Evolutionary conservation across 2,329 filamentous ascomycete genomes (phyloP).

Genomic region (Colletotrichum sp.): DNA sequence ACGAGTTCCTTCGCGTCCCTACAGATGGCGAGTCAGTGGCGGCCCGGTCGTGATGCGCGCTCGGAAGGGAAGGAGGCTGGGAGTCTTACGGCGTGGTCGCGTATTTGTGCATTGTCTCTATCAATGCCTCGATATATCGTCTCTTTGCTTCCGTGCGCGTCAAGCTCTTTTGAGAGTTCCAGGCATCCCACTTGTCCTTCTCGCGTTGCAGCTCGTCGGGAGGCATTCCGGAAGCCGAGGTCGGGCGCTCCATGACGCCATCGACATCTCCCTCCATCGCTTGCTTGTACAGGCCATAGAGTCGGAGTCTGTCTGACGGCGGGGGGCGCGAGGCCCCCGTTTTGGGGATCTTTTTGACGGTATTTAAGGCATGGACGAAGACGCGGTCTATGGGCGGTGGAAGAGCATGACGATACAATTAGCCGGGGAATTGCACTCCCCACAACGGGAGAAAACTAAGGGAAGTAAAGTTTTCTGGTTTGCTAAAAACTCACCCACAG

Average conservation of each 20-base stretch:
- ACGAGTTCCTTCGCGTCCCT: conserved; percentile 87
- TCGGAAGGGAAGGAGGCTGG: background rate
- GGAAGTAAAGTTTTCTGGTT: conserved; percentile 10
- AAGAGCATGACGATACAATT: conserved; percentile 18
- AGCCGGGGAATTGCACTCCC: conserved; percentile 22
- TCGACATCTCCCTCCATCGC: conserved; percentile 98
- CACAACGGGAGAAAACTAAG: conserved; percentile 21
- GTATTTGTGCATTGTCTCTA: conserved; percentile 96
- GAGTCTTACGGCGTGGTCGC: conserved; percentile 77
- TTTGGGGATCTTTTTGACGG: conserved; percentile 95
- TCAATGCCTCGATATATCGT: conserved; percentile 90
- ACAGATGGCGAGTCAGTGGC: conserved; percentile 2
- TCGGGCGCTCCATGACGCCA: conserved; percentile 87
- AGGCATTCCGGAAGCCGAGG: conserved; percentile 48
- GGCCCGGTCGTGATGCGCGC: background rate
- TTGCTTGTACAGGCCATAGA: conserved; percentile 99
- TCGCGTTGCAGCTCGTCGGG: conserved; percentile 63
- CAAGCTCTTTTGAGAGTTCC: conserved; percentile 85
- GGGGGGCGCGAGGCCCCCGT: conserved; percentile 91
- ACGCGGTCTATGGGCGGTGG: conserved; percentile 75
- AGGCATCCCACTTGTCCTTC: conserved; percentile 87
- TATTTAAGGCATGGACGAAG: conserved; percentile 98
- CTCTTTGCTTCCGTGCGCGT: conserved; percentile 92
- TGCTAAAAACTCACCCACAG: conserved; percentile 37
- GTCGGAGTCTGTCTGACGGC: conserved; percentile 80